These are phyloP conservation scores for Scleromitrula shiraiana DNA, from an alignment of 2,329 filamentous ascomycete species.

Conservation along the genomic window DNA sequence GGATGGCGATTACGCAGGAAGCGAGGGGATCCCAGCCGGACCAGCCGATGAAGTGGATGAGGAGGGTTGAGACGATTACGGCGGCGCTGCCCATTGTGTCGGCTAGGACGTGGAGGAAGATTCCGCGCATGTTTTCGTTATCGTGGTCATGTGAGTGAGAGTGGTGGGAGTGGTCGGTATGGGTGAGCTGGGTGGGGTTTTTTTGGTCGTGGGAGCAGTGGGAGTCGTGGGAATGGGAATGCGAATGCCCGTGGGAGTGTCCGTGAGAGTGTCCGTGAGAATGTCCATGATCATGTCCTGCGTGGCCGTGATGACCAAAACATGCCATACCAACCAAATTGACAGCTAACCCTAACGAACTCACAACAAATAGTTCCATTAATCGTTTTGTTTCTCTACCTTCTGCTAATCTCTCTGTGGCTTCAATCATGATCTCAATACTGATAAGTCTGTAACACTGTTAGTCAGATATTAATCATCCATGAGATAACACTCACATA, in stretches of 20 bases:
- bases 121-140: constrained; percentile 97
- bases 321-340: constrained; percentile 76
- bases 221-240: constrained; percentile 26
- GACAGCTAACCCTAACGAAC: constrained; percentile 74
- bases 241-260: constrained; percentile 27
- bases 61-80: constrained; percentile 82
- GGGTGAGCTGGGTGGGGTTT: constrained; percentile 2
- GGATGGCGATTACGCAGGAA: constrained; percentile 83
- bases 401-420: constrained; percentile 77
- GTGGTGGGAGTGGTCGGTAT: no score
- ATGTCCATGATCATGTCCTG: constrained; percentile 33
- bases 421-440: constrained; percentile 92
- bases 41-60: constrained; percentile 86
- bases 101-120: constrained; percentile 90
- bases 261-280: constrained; percentile 22
- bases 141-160: constrained; percentile 52
- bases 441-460: constrained; percentile 65
- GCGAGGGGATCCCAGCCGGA: constrained; percentile 91
- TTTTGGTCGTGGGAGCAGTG: constrained; percentile 25
- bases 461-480: constrained; percentile 11
- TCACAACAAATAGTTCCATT: constrained; percentile 81
- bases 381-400: constrained; percentile 78
- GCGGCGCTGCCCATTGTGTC: constrained; percentile 92
- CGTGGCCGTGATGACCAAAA: constrained; percentile 36
- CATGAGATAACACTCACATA: constrained; percentile 49